Evolutionary conservation across 1,139 yeast genomes (phyloP), one percentile per base, ranked within the genome.

Genomic region (Candida sanyaensis): DNA sequence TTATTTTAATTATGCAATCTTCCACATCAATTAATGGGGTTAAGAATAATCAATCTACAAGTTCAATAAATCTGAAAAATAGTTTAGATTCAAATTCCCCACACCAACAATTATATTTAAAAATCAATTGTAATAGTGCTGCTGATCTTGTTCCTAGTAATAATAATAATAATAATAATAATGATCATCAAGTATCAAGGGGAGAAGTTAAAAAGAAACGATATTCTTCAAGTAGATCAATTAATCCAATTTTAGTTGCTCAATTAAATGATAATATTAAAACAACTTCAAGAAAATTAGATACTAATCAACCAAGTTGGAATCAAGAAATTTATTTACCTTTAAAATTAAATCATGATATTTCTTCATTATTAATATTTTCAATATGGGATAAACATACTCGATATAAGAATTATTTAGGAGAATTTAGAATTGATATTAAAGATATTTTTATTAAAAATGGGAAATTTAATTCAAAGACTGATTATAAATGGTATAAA

Each of bases 371-470:
- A 0, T 52, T 78, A 31, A 57, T 60, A 1, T 53, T 78, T 24
- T 62, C 73, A 2, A 71, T 78, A 0, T 76, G 80, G 78, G 81
- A 77, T 54, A 73, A 71, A 46, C 79, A 75, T 51, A 64, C 68
- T 47, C 58, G 77, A n/a, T 64, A 67, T 53, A 71, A 69, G 55
- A 74, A 70, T 46, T 84, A 83, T 57, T 62, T 84, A 46, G 89
- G 89, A 1, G 88, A 83, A 54, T 63, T 78, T 26, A 61, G 84
- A 34, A 53, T 84, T 12, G 66, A 71, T n/a, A 54, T 82, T 5
- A 53, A 63, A 4, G 81, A 78, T 24, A 52, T 81, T 4, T 77
- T 82, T 52, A 52, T 56, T 28, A 37, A 50, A 41, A 58, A 50
- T 9, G 63, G 52, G 8, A 48, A 48, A 30, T 64, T 62, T 47